phyloP scores from a whole-genome alignment of 2,329 filamentous ascomycete species.

The Clarireedia sp. region DNA sequence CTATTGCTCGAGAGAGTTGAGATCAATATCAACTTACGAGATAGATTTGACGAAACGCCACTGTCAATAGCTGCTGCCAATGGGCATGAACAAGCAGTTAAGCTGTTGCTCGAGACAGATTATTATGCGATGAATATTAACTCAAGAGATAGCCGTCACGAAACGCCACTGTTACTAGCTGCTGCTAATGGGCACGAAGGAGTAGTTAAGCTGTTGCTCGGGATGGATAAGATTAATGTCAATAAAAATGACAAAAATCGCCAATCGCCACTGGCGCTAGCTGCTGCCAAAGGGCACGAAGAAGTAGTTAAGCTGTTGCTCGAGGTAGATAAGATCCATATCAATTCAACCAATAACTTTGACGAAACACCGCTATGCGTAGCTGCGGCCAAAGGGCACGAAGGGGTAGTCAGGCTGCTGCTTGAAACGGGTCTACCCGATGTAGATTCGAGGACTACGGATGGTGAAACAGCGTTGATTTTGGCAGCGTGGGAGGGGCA shows the following conservation, averaged over 20 bases:
- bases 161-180: neutral
- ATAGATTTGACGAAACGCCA: neutral
- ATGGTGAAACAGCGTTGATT: too few relatives aligned
- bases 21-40: neutral
- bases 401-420: neutral
- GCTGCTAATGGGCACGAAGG: neutral
- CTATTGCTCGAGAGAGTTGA: neutral
- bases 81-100: too few relatives aligned
- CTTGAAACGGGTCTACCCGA: neutral
- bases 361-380: neutral
- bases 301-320: neutral
- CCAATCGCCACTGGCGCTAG: neutral
- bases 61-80: neutral
- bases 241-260: neutral
- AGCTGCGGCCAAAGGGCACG: too few relatives aligned
- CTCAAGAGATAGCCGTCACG: neutral
- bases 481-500: too few relatives aligned
- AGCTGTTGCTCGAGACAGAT: too few relatives aligned
- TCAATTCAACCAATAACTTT: neutral
- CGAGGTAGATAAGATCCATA: neutral
- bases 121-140: neutral
- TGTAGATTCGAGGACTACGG: neutral
- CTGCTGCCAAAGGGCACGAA: conserved; percentile 15
- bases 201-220: neutral
- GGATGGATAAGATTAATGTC: neutral